Evolutionary conservation across 257 asterid species (phyloP), one percentile per base, ranked within the genome.

Genomic region (Nicotiana paniculata): DNA sequence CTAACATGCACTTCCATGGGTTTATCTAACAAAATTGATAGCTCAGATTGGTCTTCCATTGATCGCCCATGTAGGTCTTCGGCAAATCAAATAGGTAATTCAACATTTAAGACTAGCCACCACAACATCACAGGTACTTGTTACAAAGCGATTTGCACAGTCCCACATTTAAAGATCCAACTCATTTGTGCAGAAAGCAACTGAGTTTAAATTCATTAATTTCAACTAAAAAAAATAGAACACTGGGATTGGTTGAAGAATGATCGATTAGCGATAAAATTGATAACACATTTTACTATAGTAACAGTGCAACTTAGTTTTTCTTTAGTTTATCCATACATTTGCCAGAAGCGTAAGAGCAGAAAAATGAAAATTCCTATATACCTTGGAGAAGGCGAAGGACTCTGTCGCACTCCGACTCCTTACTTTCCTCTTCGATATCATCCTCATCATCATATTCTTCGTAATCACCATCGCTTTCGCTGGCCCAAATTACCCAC

Each of bases 361-460:
- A 39, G 48, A 65, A 81, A 81, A 63, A 3, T 43, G 51, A 43
- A 64, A 54, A 54, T 2, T 43, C 13, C 11, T 24, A 55, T 24
- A 55, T 33, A 83, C 86, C 83, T 83, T 28, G 85, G 61, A 82
- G 82, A 9, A 70, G 64, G 17, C 75, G 86, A 74, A 74, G 57
- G 48, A 86, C 84, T 85, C 68, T 82, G 61, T 77, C 79, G 79
- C 72, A 82, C 35, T 79, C 61, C 15, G 84, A 62, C 6, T 79
- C 84, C 51, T 70, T 82, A 30, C 24, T 80, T 17, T 54, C 69
- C 33, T 84, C 82, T 12, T 84, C 37, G 28, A 78, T 33, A 61
- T 69, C 84, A 51, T 48, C 51, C 6, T 61, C 86, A 61, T 64
- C 84, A 58, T 83, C 87, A 72, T 62, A 58, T 65, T 58, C 86